These are phyloP conservation scores for Syzygium malaccense DNA, from an alignment of 441 rosid genomes.

Conservation along the genomic window DNA sequence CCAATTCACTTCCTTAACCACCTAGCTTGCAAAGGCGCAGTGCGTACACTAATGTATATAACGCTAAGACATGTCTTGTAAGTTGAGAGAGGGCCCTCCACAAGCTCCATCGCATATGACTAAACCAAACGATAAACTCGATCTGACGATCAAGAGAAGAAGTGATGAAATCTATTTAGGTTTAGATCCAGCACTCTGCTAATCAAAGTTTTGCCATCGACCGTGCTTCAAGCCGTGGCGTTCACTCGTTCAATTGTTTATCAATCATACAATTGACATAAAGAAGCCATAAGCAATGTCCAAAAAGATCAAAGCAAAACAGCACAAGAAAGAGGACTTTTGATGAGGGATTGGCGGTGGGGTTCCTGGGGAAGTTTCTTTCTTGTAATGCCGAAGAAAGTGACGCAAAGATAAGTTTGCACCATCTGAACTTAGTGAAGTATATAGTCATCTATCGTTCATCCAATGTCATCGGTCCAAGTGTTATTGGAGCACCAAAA, in stretches of 20 bases:
- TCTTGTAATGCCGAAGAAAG: background rate
- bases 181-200: background rate
- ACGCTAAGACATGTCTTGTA: background rate
- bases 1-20: background rate
- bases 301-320: background rate
- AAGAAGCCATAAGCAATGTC: background rate
- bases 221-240: fast-evolving
- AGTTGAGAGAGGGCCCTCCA: background rate
- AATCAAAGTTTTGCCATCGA: background rate
- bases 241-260: background rate
- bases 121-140: background rate
- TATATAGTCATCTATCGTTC: background rate
- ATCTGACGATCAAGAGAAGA: background rate
- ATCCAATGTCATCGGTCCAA: background rate
- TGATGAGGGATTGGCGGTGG: background rate
- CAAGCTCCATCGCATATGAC: background rate
- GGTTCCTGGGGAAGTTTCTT: background rate
- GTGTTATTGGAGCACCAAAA: background rate
- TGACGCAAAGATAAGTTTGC: background rate
- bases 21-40: background rate
- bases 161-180: background rate
- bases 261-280: background rate
- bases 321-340: background rate
- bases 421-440: background rate
- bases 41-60: background rate